Evolutionary conservation across 176 grass and related monocot species (phyloP), one percentile per base, ranked within the genome.

Genomic region (Triticum urartu): DNA sequence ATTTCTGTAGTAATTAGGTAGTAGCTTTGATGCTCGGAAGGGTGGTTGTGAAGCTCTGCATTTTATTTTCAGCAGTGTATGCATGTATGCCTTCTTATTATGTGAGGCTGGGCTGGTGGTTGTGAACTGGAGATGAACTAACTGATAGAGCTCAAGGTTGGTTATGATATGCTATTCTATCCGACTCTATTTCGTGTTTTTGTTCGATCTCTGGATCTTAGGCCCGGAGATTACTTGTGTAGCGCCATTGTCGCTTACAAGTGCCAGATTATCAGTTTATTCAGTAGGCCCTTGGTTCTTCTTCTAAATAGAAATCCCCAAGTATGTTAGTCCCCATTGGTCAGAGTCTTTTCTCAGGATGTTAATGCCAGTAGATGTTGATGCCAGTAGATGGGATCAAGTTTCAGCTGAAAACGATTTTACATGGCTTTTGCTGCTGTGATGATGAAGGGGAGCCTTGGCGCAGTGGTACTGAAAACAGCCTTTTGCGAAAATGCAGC

Each of bases 1-100:
- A 83, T 86, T 38, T 83, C 30, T 83, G 73, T 91, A 34, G 50
- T 68, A 36, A 9, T 8, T 34, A 7, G 64, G 64, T 6, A 33
- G 6, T 67, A 67, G 26, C 56, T 59, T 58, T 59, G 56, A 9
- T 59, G 56, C 3, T 59, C 56, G 7, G 56, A 59, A 59, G 56
- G 56, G 56, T 59, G 17, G 56, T 9, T 59, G 56, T 59, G 18
- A 9, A 59, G 56, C 56, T 59, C 56, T 59, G 20, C 56, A 21
- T 59, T 59, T 59, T 59, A 21, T 7, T 59, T 59, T 59, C 56
- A 3, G 56, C 5, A 59, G 56, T 7, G 5, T 59, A 59, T 59
- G 56, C 6, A 59, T 59, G 56, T 59, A 59, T 59, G 56, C 56
- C 56, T 58, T 58, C 54, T 59, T 59, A 59, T 59, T 59, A 59